A percentile compares a stretch with the other conserved stretches of the same genome.
Evolutionary conservation across 2,329 filamentous ascomycete species (phyloP).

Genomic region (Penicillium sp.): DNA sequence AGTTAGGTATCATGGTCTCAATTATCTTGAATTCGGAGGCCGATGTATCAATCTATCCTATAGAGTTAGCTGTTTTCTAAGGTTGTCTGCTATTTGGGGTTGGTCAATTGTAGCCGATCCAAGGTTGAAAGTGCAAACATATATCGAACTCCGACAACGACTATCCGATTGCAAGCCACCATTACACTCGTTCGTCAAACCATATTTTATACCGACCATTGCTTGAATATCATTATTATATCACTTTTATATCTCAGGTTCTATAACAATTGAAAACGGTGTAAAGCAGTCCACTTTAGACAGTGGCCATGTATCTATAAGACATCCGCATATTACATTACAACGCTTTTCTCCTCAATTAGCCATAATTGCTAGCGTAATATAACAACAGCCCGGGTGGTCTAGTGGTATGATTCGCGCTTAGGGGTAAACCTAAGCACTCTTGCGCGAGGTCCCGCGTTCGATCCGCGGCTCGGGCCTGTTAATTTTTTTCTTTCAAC

Average conservation of each 20-base stretch:
- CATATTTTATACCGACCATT: not conserved
- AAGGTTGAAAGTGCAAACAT: not conserved
- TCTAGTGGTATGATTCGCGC: conserved; percentile 12
- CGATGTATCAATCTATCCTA: too few species aligned
- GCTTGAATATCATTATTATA: too few species aligned
- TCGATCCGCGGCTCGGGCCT: conserved; percentile 1
- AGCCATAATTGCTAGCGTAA: not conserved
- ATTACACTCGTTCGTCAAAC: not conserved
- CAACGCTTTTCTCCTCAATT: not conserved
- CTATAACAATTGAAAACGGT: too few species aligned
- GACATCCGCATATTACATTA: too few species aligned
- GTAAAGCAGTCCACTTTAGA: too few species aligned
- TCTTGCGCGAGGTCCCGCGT: conserved; percentile 6
- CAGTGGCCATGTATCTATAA: too few species aligned
- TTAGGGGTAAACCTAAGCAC: conserved; percentile 8
- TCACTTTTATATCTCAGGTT: too few species aligned
- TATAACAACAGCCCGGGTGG: conserved; percentile 5
- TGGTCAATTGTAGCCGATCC: not conserved
- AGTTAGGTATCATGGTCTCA: too few species aligned
- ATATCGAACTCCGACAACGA: not conserved
- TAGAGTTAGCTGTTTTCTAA: not conserved
- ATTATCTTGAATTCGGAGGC: too few species aligned
- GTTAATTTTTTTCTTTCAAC: not conserved
- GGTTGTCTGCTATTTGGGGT: not conserved
- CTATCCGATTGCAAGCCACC: not conserved